Conservation (phyloP, 306 rosid species). For the Pueraria montana region DNA sequence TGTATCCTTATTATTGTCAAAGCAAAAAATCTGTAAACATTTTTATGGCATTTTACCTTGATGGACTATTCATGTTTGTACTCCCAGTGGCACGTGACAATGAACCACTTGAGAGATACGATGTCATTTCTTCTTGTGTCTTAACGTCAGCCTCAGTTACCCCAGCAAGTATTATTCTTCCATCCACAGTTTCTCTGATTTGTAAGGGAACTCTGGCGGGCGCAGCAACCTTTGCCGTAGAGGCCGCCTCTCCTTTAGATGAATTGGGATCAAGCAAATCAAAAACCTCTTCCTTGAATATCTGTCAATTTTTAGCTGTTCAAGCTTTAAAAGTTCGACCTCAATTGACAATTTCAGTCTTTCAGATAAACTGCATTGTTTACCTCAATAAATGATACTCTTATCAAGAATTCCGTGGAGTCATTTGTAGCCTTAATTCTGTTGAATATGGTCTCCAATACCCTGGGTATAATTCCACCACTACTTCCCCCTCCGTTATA, state of each 20-base stretch:
- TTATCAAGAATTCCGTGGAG: slow-evolving; percentile 70
- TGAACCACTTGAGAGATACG: slow-evolving; percentile 77
- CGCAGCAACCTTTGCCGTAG: slow-evolving; percentile 55
- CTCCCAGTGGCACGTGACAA: slow-evolving; percentile 89
- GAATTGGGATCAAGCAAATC: slow-evolving; percentile 81
- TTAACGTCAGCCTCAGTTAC: slow-evolving; percentile 85
- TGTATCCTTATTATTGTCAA: slow-evolving; percentile 1
- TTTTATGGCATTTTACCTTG: slow-evolving; percentile 67
- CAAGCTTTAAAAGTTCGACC: slow-evolving; percentile 33
- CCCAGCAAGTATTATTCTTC: slow-evolving; percentile 94
- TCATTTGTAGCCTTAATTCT: slow-evolving; percentile 59
- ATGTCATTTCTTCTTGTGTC: slow-evolving; percentile 86
- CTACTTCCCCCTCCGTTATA: slow-evolving; percentile 72
- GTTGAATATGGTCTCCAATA: slow-evolving; percentile 71
- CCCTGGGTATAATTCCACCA: slow-evolving; percentile 78
- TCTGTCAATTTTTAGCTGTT: slow-evolving; percentile 55
- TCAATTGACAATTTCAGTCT: slow-evolving; percentile 1
- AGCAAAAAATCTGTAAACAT: not conserved
- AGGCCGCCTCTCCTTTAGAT: slow-evolving; percentile 62
- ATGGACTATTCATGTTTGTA: slow-evolving; percentile 93
- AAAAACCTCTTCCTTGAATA: slow-evolving; percentile 93
- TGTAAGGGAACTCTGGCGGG: slow-evolving; percentile 83
- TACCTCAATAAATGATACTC: slow-evolving; percentile 97
- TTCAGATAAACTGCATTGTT: not conserved
- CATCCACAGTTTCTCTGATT: slow-evolving; percentile 82